Evolutionary conservation across 768 basidiomycete genomes (phyloP).

Genomic region (Pholiota conissans): DNA sequence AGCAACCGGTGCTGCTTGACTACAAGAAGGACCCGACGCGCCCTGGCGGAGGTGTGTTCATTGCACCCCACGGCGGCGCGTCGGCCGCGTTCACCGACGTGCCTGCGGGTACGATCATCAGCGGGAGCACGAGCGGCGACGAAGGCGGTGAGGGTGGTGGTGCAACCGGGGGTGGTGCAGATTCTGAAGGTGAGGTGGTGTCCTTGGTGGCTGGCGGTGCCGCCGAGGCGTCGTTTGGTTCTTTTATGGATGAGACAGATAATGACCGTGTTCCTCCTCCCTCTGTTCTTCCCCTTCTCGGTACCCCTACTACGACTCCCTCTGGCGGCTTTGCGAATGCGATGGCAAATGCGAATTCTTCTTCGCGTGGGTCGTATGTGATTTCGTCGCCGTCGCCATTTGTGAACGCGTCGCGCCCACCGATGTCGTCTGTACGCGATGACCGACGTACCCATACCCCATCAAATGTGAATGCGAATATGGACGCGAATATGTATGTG

Average conservation of each 20-base stretch:
- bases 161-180: conserved; percentile 26
- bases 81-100: conserved; percentile 52
- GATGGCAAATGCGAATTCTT: too few relatives aligned
- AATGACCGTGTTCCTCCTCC: conserved; percentile 30
- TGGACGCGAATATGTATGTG: not conserved
- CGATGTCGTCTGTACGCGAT: not conserved
- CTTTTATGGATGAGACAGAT: conserved; percentile 26
- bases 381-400: conserved; percentile 35
- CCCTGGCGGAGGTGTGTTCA: conserved; percentile 86
- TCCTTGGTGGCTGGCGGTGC: conserved; percentile 24
- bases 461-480: not conserved
- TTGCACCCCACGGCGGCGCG: conserved; percentile 63
- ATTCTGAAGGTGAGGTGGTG: conserved; percentile 48
- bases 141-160: conserved; percentile 36
- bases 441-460: conserved; percentile 1
- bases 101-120: conserved; percentile 56
- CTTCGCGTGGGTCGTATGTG: conserved; percentile 25
- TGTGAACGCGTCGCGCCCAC: conserved; percentile 28
- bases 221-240: conserved; percentile 25
- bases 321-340: too few relatives aligned
- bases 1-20: conserved; percentile 55
- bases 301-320: too few relatives aligned
- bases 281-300: not conserved
- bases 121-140: conserved; percentile 41
- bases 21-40: conserved; percentile 80